Evolutionary conservation across 148 eudicot species (phyloP), one percentile per base, ranked within the genome.

Genomic region (Rhododendron vialii): DNA sequence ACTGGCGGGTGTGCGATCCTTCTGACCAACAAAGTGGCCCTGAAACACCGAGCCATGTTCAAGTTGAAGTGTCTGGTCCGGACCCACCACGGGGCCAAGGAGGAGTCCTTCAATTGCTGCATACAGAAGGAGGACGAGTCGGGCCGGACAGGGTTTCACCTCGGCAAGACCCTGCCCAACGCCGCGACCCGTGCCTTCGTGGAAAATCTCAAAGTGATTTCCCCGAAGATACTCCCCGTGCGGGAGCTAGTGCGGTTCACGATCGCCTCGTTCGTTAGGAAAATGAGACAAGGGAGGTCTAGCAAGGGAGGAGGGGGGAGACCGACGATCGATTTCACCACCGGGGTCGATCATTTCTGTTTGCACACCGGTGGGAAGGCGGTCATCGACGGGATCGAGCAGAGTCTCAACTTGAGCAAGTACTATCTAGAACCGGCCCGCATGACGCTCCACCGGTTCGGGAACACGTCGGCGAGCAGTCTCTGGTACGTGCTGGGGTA

Each of bases 1-100:
- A 87, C 95, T 0, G 98, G 98, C 55, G 98, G 98, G 7, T 90
- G 95, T 18, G 91, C 93, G 0, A 88, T 96, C 43, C 73, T 96
- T 1, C 59, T 96, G 85, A 95, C 95, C 24, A 96, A 95, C 81
- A 93, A 94, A 63, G 80, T 83, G 48, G 81, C 86, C 51, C 36
- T 89, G 3, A 67, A 86, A 36, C 26, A 87, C 41, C 83, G 83
- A 47, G 94, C 97, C 45, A 93, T 92, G 93, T 87, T 95, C 14
- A 92, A 87, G 81, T 87, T 95, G 33, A 93, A 92, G 82, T 88
- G 91, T 83, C 86, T 95, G 22, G 94, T 94, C 0, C 90, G 98
- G 14, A 93, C 95, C 26, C 98, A 95, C 87, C 93, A 91, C 30
- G 98, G 98, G 3, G 87, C 93, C 8, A 73, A 55, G 12, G 98